Percentiles rank a stretch among this genome's conserved stretches.
Evolutionary conservation across 108 stramenopile species (phyloP).

Genomic region (Cyclotella cryptica): DNA sequence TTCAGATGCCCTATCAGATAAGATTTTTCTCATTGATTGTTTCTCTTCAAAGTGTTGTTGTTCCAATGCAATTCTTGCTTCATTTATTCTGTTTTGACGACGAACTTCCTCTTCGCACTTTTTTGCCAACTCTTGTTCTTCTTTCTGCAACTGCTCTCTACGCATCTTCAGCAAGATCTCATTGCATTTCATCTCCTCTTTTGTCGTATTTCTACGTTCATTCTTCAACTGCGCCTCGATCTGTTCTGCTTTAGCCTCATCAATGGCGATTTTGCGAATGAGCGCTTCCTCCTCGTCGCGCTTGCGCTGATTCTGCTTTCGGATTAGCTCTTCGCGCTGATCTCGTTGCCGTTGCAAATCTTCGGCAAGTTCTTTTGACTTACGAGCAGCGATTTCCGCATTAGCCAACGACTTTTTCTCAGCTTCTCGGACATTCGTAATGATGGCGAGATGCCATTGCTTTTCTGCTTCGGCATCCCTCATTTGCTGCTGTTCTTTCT

Average conservation of each 20-base stretch:
- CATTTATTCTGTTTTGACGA: constrained; percentile 55
- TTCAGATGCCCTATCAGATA: constrained; percentile 68
- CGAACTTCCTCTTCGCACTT: constrained; percentile 59
- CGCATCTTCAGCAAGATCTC: constrained; percentile 30
- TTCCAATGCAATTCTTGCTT: constrained; percentile 61
- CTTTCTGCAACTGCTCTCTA: constrained; percentile 39
- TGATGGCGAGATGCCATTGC: constrained; percentile 39
- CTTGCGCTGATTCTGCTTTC: constrained; percentile 25
- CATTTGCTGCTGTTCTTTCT: constrained; percentile 25
- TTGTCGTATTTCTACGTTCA: constrained; percentile 41
- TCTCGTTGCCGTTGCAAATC: constrained; percentile 45
- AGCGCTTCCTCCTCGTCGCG: constrained; percentile 44
- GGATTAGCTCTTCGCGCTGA: constrained; percentile 30
- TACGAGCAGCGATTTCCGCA: constrained; percentile 26
- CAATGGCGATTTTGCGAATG: constrained; percentile 49
- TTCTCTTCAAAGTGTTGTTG: constrained; percentile 65
- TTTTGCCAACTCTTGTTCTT: constrained; percentile 47
- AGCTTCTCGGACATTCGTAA: constrained; percentile 40
- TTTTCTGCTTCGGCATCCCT: constrained; percentile 38
- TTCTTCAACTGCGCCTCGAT: constrained; percentile 37
- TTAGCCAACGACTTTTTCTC: constrained; percentile 34
- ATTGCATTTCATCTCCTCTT: constrained; percentile 48
- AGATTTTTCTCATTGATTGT: constrained; percentile 52
- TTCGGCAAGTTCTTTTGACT: constrained; percentile 32
- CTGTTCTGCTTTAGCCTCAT: constrained; percentile 30